Conservation (phyloP, 345 rosid genomes). For the Citrus reticulata region DNA sequence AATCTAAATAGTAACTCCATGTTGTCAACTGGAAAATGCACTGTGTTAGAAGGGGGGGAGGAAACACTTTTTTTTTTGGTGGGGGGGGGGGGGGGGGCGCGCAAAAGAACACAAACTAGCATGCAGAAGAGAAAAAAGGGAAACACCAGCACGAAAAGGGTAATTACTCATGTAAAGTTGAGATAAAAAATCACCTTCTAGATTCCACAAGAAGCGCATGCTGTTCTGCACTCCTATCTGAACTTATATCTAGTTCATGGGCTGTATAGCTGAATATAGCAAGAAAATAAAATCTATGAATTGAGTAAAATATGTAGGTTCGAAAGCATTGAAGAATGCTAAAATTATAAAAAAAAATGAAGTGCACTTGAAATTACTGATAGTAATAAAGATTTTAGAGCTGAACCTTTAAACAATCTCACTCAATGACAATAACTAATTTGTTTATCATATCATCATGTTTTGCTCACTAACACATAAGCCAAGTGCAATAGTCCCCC, state of each 20-base stretch:
- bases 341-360: not conserved
- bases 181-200: conserved; percentile 50
- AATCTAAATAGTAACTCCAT: not conserved
- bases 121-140: not conserved
- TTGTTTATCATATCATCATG: not conserved
- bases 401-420: not conserved
- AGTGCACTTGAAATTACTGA: not conserved
- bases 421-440: not conserved
- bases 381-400: not conserved
- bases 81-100: too few relatives aligned
- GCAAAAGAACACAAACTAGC: not conserved
- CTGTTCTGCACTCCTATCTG: conserved; percentile 54
- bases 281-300: conserved; percentile 12
- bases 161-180: not conserved
- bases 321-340: not conserved
- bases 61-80: not conserved
- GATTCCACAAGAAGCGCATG: conserved; percentile 81
- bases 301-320: conserved; percentile 7
- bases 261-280: conserved; percentile 35
- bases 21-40: not conserved
- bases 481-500: not conserved
- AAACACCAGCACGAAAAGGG: not conserved
- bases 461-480: not conserved
- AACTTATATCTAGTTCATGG: conserved; percentile 45
- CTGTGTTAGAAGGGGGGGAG: not conserved